Base-by-base conservation (phyloP, 2,329 filamentous ascomycete genomes). In the Pseudohalonectria lignicola region DNA sequence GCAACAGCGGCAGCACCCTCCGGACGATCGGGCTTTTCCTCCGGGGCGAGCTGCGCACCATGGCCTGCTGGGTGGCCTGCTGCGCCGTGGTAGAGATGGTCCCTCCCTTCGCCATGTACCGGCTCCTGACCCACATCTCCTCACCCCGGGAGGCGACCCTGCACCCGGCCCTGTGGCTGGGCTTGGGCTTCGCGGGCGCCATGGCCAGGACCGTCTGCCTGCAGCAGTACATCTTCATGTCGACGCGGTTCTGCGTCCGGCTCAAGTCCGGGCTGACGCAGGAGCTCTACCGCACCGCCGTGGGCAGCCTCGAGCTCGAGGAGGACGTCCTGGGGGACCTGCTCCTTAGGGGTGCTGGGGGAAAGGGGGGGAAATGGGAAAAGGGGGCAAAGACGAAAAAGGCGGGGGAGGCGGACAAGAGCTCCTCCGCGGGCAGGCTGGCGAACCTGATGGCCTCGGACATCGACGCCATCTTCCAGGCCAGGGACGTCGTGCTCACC, bases 151-250 rank as follows among this genome's bases (percentile, higher is more conserved):
- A 47, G 16, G 62, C 69, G n/a, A 48, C 52, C 15, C 59, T 71
- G 20, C 60, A 61, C 19, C 69, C 71, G 2, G 67, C 63, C 56
- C 9, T 39, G 20, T 45, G 41, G 43, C 53, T 77, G 8, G 43
- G 66, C 3, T 58, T 76, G 25, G 59, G 76, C 42, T 74, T 75
- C 40, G 39, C 63, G 28, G 72, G 72, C 0, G 70, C 69, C 1
- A 45, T 66, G 30, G 49, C 55, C 4, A 64, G 67, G 12, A 71
- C 73, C 3, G 45, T 74, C 31, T 52, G 61, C 39, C 72, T 67
- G 43, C 71, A 77, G 48, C 69, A 71, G 45, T 76, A 76, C 49
- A 61, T 76, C 25, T 76, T 76, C 46, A 69, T 59, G 2, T 70
- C 69, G 6, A 76, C 72, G 3, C 61, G 70, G n/a, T 53, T 76